phyloP scores from a whole-genome alignment of 306 rosid species.

The Crotalaria pallida region DNA sequence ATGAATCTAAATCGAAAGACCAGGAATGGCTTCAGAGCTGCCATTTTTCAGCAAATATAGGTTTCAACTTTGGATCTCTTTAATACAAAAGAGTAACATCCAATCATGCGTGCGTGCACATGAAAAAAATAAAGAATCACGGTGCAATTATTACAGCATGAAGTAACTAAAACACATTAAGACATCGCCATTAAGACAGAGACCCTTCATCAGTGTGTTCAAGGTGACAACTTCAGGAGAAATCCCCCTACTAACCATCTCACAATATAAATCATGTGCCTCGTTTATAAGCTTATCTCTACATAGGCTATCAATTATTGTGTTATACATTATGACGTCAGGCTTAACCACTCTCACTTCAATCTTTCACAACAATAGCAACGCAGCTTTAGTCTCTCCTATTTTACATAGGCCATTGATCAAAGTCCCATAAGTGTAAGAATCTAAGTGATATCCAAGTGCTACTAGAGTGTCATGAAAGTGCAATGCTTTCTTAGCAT shows the following conservation, averaged over 20 bases:
- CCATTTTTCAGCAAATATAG: too few species aligned
- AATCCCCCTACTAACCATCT: too few species aligned
- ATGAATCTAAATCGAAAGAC: too few species aligned
- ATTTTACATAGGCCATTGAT: neutral
- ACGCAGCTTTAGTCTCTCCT: neutral
- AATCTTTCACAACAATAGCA: neutral
- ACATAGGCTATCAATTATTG: conserved; percentile 7
- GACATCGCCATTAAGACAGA: neutral
- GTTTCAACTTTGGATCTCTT: too few species aligned
- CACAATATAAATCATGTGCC: too few species aligned
- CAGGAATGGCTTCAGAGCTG: too few species aligned
- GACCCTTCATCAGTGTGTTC: neutral
- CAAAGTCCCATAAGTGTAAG: neutral
- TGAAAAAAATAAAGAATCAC: too few species aligned
- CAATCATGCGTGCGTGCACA: too few species aligned
- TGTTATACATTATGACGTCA: neutral
- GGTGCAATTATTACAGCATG: too few species aligned
- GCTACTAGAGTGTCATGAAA: neutral
- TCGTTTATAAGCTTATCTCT: neutral
- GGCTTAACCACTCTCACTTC: neutral
- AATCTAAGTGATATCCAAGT: neutral
- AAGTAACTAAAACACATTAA: too few species aligned
- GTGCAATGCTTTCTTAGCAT: neutral
- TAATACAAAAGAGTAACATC: too few species aligned
- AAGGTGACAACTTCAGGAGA: neutral